These are phyloP conservation scores for Tolypocladium amazonense DNA, from an alignment of 2,329 filamentous ascomycete genomes.

Conservation along the genomic window DNA sequence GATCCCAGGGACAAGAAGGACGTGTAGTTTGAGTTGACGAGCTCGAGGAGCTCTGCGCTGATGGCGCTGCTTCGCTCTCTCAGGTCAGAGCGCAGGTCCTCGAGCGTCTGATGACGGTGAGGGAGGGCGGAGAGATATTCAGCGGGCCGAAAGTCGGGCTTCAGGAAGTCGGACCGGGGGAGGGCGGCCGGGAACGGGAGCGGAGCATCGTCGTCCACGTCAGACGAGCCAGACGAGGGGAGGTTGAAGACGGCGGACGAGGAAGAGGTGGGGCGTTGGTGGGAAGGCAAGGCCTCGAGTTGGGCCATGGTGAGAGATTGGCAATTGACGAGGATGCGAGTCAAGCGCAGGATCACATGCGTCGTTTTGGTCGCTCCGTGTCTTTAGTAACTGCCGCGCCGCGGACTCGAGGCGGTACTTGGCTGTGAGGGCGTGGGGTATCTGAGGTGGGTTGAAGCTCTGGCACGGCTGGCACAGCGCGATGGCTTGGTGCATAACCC, in stretches of 20 bases:
- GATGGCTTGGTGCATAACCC: constrained; percentile 9
- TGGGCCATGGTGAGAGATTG: constrained; percentile 14
- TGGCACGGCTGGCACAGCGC: not conserved
- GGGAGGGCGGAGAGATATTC: constrained; percentile 70
- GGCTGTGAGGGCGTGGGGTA: not conserved
- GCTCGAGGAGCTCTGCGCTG: constrained; percentile 77
- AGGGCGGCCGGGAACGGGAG: constrained; percentile 86
- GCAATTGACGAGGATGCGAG: not conserved
- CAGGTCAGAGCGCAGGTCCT: constrained; percentile 81
- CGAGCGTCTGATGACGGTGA: constrained; percentile 88
- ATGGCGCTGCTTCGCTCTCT: constrained; percentile 71
- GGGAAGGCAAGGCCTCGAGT: constrained; percentile 16
- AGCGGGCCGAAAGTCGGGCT: constrained; percentile 65
- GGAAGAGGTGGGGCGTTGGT: constrained; percentile 10
- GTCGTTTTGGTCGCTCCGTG: not conserved
- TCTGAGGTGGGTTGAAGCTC: not conserved
- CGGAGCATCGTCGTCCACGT: constrained; percentile 49
- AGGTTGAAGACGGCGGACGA: constrained; percentile 3
- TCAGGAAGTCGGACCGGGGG: constrained; percentile 71
- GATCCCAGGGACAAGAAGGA: constrained; percentile 78
- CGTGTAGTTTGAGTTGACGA: constrained; percentile 92
- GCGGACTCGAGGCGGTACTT: not conserved
- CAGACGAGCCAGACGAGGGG: constrained; percentile 7
- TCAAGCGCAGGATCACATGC: not conserved
- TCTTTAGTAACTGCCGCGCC: not conserved